Base-by-base conservation (phyloP, 345 rosid species). In the Boechera stricta region DNA sequence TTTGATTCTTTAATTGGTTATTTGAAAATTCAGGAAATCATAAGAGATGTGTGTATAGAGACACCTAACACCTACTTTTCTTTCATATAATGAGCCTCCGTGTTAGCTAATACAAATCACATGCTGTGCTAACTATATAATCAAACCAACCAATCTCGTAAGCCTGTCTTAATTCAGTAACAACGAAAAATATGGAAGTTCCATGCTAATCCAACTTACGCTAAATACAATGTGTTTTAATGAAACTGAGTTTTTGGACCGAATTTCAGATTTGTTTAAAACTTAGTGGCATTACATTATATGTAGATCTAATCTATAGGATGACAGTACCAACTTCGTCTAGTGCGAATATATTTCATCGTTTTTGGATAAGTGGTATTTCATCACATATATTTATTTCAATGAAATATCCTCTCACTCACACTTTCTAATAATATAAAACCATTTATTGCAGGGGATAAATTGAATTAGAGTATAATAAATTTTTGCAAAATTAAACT, bases 101-200 rank as follows among this genome's bases (percentile, higher is more conserved):
- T 57, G 63, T 65, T 58, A 39, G 77, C 63, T 72, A 24, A 45
- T 41, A 52, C 29, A 56, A 26, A 16, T 71, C 80, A 71, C 76
- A 71, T 63, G 71, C 7, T 36, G 3, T 4, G 26, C 10, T 48
- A 67, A 5, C 1, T 41, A 36, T 51, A 24, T 10, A 26, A 41
- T 49, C 59, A 62, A 28, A 16, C 47, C 26, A 56, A 4, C 42
- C 24, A 47, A 48, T 42, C 77, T 32, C 56, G 56, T 29, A 63
- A 53, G 51, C 68, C 11, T 24, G 32, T 31, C 32, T 63, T 31
- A 11, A 54, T 39, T 44, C n/a, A 4, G 3, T 32, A 12, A 53
- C 42, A 53, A 52, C 29, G 21, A 41, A n/a, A 28, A 7, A 2
- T 53, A 21, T 42, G 54, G 10, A 52, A 7, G 18, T 72, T 62